These are phyloP conservation scores for Paralagenidium karlingii DNA, from an alignment of 352 stramenopile genomes.

Conservation along the genomic window DNA sequence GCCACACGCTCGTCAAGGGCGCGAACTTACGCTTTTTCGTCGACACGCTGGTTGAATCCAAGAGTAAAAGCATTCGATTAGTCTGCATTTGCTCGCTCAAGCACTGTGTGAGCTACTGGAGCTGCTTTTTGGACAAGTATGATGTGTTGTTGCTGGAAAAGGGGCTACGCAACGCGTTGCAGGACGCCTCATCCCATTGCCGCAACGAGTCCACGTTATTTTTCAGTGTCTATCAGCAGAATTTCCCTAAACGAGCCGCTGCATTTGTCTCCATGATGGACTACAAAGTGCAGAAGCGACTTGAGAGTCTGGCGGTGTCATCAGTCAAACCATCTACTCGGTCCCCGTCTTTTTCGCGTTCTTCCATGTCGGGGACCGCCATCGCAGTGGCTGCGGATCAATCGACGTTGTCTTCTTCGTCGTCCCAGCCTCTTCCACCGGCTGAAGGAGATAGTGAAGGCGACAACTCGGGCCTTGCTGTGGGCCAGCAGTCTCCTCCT, in stretches of 20 bases:
- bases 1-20: slow-evolving; percentile 59
- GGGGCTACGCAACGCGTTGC: slow-evolving; percentile 51
- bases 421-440: too few relatives aligned
- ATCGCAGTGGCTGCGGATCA: too few relatives aligned
- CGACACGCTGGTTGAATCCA: slow-evolving; percentile 59
- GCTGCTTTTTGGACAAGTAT: slow-evolving; percentile 55
- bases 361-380: too few relatives aligned
- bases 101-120: slow-evolving; percentile 42
- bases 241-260: slow-evolving; percentile 64
- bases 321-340: too few relatives aligned
- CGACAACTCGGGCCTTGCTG: too few relatives aligned
- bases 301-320: slow-evolving; percentile 20
- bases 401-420: too few relatives aligned
- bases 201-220: slow-evolving; percentile 52
- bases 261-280: slow-evolving; percentile 55
- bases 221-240: slow-evolving; percentile 55
- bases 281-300: slow-evolving; percentile 73
- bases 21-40: slow-evolving; percentile 60
- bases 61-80: slow-evolving; percentile 71
- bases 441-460: too few relatives aligned
- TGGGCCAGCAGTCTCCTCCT: too few relatives aligned
- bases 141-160: slow-evolving; percentile 75
- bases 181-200: slow-evolving; percentile 66
- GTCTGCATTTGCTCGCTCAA: slow-evolving; percentile 57
- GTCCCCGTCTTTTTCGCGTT: too few relatives aligned